These are phyloP conservation scores for Luffa acutangula DNA, from an alignment of 306 rosid species.

Conservation along the genomic window DNA sequence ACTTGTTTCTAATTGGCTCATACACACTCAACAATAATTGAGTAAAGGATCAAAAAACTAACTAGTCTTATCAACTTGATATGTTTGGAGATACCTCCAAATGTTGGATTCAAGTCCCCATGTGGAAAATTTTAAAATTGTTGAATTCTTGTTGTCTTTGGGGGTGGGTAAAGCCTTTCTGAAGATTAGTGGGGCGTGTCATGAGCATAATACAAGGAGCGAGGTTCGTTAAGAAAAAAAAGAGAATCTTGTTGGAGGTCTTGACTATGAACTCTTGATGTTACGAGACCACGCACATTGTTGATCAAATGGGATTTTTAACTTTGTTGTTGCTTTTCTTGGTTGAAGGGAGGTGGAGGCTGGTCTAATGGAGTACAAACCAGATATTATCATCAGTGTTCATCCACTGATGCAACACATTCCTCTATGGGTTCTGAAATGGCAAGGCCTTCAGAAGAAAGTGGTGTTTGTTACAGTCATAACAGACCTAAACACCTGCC, in stretches of 20 bases:
- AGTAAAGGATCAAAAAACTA: background rate
- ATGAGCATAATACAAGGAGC: background rate
- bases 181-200: background rate
- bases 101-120: too few species aligned
- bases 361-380: slow-evolving; percentile 87
- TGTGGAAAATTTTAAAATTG: background rate
- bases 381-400: slow-evolving; percentile 91
- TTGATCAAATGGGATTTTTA: background rate
- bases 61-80: background rate
- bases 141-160: background rate
- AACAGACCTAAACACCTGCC: slow-evolving; percentile 84
- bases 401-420: slow-evolving; percentile 98
- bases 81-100: background rate
- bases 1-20: background rate
- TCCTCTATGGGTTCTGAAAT: slow-evolving; percentile 97
- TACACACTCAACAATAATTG: background rate
- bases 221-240: background rate
- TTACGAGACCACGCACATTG: background rate
- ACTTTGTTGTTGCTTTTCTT: slow-evolving; percentile 11
- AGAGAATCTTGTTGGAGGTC: background rate
- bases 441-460: slow-evolving; percentile 93
- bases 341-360: slow-evolving; percentile 87
- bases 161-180: background rate
- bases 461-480: slow-evolving; percentile 84
- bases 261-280: background rate